A percentile compares a stretch with the other conserved stretches of the same genome.
Evolutionary conservation across 2,329 filamentous ascomycete genomes (phyloP).

Genomic region (Alternaria ethzedia): DNA sequence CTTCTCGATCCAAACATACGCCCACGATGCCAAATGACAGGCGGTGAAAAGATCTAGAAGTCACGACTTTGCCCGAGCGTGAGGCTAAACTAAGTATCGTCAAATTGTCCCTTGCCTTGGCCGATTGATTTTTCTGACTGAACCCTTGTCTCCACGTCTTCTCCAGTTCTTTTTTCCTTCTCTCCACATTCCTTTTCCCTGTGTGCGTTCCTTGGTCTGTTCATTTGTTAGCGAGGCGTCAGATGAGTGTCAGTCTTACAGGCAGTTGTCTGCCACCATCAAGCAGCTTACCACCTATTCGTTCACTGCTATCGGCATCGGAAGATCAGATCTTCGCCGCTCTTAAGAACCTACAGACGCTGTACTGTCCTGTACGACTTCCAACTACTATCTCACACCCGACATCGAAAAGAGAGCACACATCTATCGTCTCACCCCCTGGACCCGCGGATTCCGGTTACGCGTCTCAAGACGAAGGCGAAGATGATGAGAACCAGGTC

Average conservation of each 20-base stretch:
- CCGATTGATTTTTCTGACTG: neutral
- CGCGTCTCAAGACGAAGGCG: slow-evolving; percentile 41
- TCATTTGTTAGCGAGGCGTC: slow-evolving; percentile 9
- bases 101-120: slow-evolving; percentile 13
- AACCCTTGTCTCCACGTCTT: slow-evolving; percentile 22
- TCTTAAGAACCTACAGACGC: slow-evolving; percentile 33
- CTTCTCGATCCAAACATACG: slow-evolving; percentile 7
- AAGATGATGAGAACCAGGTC: slow-evolving; percentile 23
- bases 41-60: slow-evolving; percentile 41
- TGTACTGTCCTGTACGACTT: slow-evolving; percentile 46
- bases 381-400: slow-evolving; percentile 25
- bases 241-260: slow-evolving; percentile 35
- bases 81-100: slow-evolving; percentile 34
- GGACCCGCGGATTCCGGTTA: slow-evolving; percentile 44
- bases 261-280: slow-evolving; percentile 41
- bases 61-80: slow-evolving; percentile 33
- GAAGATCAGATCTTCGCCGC: slow-evolving; percentile 32
- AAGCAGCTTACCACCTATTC: slow-evolving; percentile 40
- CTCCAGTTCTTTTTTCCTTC: slow-evolving; percentile 20
- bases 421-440: slow-evolving; percentile 25
- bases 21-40: slow-evolving; percentile 35
- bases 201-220: slow-evolving; percentile 4
- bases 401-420: slow-evolving; percentile 16
- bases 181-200: slow-evolving; percentile 7
- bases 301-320: slow-evolving; percentile 25